phyloP scores from a whole-genome alignment of 495 filamentous ascomycete species.

The Trichocladium uniseriatum region DNA sequence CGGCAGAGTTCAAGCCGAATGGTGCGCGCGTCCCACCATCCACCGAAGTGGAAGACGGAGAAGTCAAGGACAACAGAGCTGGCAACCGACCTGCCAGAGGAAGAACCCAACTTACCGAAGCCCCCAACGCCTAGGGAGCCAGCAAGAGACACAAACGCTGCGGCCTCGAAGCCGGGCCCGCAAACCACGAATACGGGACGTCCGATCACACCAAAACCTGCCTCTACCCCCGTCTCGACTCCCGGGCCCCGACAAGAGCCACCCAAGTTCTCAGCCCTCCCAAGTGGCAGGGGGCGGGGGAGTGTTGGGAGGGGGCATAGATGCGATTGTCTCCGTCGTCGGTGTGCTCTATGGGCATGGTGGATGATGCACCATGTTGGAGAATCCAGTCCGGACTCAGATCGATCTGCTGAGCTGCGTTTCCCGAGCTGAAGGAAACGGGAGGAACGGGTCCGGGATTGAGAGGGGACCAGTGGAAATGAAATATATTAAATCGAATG shows the following conservation, averaged over 20 bases:
- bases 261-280: slow-evolving; percentile 29
- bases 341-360: too few relatives aligned
- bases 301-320: too few relatives aligned
- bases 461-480: too few relatives aligned
- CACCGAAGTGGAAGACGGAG: slow-evolving; percentile 71
- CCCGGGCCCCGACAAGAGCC: slow-evolving; percentile 20
- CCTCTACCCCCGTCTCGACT: slow-evolving; percentile 9
- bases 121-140: slow-evolving; percentile 12
- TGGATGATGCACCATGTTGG: too few relatives aligned
- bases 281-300: slow-evolving; percentile 18
- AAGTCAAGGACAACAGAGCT: slow-evolving; percentile 58
- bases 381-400: too few relatives aligned
- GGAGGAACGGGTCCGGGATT: too few relatives aligned
- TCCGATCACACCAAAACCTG: slow-evolving; percentile 15
- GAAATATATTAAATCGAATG: too few relatives aligned
- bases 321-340: too few relatives aligned
- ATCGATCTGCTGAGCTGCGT: too few relatives aligned
- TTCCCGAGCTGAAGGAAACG: too few relatives aligned
- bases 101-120: slow-evolving; percentile 4
- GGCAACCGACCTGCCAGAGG: slow-evolving; percentile 10
- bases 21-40: slow-evolving; percentile 23
- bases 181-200: slow-evolving; percentile 5
- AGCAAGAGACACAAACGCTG: slow-evolving; percentile 7
- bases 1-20: slow-evolving; percentile 38
- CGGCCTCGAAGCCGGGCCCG: slow-evolving; percentile 4